Evolutionary conservation across 441 rosid genomes (phyloP).

Genomic region (Gossypium trilobum): DNA sequence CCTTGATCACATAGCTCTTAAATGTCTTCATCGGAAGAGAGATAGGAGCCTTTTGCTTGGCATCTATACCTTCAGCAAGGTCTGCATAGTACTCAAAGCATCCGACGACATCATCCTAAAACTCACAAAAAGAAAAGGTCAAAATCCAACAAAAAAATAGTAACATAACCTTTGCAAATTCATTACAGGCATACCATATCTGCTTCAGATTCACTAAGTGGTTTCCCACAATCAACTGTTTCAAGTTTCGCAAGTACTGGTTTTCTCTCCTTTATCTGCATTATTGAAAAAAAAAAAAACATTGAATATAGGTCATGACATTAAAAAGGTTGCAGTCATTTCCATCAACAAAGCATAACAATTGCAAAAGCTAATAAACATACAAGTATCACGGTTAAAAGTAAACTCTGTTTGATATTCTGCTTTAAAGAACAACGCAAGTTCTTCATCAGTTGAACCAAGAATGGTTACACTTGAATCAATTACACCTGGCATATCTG

Average conservation of each 20-base stretch:
- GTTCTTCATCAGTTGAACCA: neutral
- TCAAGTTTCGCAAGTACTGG: slow-evolving; percentile 1
- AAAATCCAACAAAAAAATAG: neutral
- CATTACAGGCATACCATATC: slow-evolving; percentile 1
- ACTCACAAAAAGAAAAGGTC: neutral
- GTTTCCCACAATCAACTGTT: slow-evolving; percentile 10
- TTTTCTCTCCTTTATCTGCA: slow-evolving; percentile 9
- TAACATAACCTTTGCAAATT: neutral
- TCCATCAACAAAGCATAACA: neutral
- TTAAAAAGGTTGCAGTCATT: neutral
- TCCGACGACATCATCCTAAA: slow-evolving; percentile 83
- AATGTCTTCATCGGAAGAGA: slow-evolving; percentile 72
- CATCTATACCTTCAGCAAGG: slow-evolving; percentile 87
- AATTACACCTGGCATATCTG: neutral
- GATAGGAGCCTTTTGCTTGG: slow-evolving; percentile 72
- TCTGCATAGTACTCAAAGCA: slow-evolving; percentile 90
- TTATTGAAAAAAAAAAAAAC: neutral
- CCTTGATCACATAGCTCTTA: slow-evolving; percentile 64
- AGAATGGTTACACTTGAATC: neutral
- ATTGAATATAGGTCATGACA: neutral
- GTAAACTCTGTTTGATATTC: neutral
- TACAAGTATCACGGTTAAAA: neutral
- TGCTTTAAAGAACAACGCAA: neutral
- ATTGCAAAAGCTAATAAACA: neutral
- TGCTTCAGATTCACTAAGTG: neutral